These are phyloP conservation scores for Aspergillus baeticus DNA, from an alignment of 495 filamentous ascomycete genomes.

Conservation along the genomic window DNA sequence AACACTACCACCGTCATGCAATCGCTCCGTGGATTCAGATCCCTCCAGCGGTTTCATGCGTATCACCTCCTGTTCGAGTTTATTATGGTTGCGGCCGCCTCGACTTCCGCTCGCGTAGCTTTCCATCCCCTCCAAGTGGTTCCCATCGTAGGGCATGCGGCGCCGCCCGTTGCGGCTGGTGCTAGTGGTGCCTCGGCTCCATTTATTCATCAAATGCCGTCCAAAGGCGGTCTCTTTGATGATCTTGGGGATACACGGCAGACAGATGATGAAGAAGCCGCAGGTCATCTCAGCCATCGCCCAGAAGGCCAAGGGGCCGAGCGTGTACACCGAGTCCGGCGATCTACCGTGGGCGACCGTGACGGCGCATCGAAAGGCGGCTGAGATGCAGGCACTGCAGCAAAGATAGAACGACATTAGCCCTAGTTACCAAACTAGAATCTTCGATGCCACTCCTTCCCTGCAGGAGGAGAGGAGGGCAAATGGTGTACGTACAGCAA, in stretches of 20 bases:
- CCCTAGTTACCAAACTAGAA: too few relatives aligned
- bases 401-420: too few relatives aligned
- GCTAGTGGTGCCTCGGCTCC: too few relatives aligned
- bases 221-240: conserved; percentile 6
- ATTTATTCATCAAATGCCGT: conserved; percentile 9
- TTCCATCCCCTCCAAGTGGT: not conserved
- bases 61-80: not conserved
- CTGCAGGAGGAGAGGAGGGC: not conserved
- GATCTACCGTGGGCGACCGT: conserved; percentile 3
- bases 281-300: conserved; percentile 14
- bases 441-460: too few relatives aligned
- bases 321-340: conserved; percentile 1
- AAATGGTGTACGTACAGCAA: conserved; percentile 16
- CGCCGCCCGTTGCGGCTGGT: not conserved
- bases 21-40: conserved; percentile 6
- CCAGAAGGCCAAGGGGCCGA: conserved; percentile 12
- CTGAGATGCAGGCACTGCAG: conserved; percentile 10
- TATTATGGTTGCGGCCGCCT: not conserved
- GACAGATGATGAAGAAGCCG: conserved; percentile 14
- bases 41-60: not conserved
- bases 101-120: not conserved
- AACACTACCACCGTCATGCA: conserved; percentile 6
- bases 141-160: not conserved
- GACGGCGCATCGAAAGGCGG: conserved; percentile 2
- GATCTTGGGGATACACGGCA: conserved; percentile 14